Base-by-base conservation (phyloP, 192 early-diverging fungal species). In the Gonapodya sp. region DNA sequence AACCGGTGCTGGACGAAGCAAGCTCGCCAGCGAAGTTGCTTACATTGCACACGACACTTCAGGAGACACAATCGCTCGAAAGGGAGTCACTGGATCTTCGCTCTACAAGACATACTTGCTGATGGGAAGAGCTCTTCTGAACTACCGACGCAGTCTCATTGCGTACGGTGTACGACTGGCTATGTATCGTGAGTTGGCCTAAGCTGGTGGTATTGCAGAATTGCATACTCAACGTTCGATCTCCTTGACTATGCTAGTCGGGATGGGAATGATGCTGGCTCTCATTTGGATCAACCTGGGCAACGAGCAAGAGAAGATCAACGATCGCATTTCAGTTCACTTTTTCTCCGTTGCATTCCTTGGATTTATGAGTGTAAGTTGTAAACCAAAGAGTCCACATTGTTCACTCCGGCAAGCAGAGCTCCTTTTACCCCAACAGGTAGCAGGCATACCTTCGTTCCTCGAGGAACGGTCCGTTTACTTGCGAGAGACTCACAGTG, bases 401-500 rank as follows among this genome's bases (percentile, higher is more conserved):
- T n/a, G n/a, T n/a, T n/a, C n/a, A n/a, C n/a, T n/a, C n/a, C n/a
- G n/a, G n/a, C n/a, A n/a, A n/a, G n/a, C n/a, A n/a, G n/a, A n/a
- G n/a, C n/a, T n/a, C n/a, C n/a, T n/a, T n/a, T n/a, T n/a, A n/a
- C n/a, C n/a, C n/a, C n/a, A n/a, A n/a, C n/a, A n/a, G n/a, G n/a
- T n/a, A n/a, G 86, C 86, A 31, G 84, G 85, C 34, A 87, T 87
- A 36, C 86, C 86, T 0, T 83, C 84, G 18, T 81, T 87, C 46
- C 74, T 87, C 1, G 86, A 78, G 35, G 86, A 90, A 64, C 79
- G 86, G 31, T 35, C 79, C 2, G 46, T 90, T 24, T 87, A 85
- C 79, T 82, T 90, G 24, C 83, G 87, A 0, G 89, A 90, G 79
- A 84, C 86, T 14, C 83, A 85, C 73, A 87, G 84, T 73, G 87